Percentiles rank a stretch among this genome's conserved stretches.
These are phyloP conservation scores for Hymenoscyphus occultus DNA, from an alignment of 2,329 filamentous ascomycete genomes.

Conservation along the genomic window DNA sequence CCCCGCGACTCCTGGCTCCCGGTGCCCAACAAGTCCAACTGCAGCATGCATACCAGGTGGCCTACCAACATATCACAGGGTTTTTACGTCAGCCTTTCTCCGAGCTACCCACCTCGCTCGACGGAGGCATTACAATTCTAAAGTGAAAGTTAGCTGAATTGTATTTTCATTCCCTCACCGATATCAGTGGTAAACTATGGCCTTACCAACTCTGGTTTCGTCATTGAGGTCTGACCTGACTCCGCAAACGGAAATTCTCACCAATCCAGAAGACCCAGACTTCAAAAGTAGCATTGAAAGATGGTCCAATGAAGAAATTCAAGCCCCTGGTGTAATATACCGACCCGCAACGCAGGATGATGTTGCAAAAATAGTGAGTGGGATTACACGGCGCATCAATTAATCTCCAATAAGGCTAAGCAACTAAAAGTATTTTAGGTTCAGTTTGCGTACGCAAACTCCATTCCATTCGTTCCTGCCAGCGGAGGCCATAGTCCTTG, in stretches of 20 bases:
- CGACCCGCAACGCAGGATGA: conserved; percentile 11
- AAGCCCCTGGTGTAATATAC: conserved; percentile 17
- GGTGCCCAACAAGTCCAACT: neutral
- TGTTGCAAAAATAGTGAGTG: conserved; percentile 10
- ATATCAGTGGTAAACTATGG: conserved; percentile 2
- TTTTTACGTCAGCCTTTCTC: neutral
- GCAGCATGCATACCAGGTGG: neutral
- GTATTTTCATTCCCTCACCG: neutral
- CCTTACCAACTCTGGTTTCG: neutral
- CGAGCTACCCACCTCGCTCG: neutral
- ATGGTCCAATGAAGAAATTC: conserved; percentile 14
- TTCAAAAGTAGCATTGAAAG: conserved; percentile 12
- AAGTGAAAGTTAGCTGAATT: neutral
- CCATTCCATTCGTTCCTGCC: conserved; percentile 28
- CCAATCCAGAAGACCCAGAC: neutral
- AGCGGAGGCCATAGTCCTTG: conserved; percentile 32
- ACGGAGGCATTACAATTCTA: neutral
- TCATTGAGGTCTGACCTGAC: conserved; percentile 7
- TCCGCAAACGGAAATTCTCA: conserved; percentile 6
- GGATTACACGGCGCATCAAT: neutral
- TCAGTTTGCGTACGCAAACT: neutral
- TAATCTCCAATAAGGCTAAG: neutral
- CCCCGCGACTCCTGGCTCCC: neutral
- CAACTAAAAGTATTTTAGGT: neutral
- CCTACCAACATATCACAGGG: neutral